Evolutionary conservation across 2,329 filamentous ascomycete species (phyloP), one percentile per base, ranked within the genome.

Genomic region (Blastomyces gilchristii): DNA sequence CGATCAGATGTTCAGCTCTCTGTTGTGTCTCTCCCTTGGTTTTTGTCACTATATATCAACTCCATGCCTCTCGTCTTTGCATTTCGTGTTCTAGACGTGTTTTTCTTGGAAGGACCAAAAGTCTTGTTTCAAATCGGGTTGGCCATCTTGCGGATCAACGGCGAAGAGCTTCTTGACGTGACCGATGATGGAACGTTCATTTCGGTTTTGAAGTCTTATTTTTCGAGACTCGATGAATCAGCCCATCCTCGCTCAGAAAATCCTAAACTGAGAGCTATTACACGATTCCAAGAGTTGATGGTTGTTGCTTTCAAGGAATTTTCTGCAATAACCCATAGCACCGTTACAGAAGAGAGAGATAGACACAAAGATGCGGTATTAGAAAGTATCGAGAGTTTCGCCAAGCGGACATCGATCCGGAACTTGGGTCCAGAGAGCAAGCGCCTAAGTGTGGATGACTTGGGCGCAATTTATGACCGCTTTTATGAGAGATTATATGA

Each of bases 251-350:
- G 89, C 71, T 97, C 91, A 0, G 92, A 97, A 73, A 99, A 97
- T 67, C 87, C 92, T 2, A 99, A 97, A 77, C 80, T 97, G 61
- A 85, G 93, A 61, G 91, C 92, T 0, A 94, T 99, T 62, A 99
- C 95, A 6, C 85, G 90, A 57, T 99, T 99, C 73, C 94, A 99
- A 71, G 94, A 97, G 75, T 84, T 99, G 63, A 97, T 99, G 92
- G 94, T 99, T 2, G 94, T 97, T 25, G 94, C 94, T 0, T 99
- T 99, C 78, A 97, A 97, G 69, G 94, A 99, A 72, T 99, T 99
- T 72, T 89, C 93, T 0, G 90, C 87, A 50, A 96, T 99, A 68
- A 99, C 94, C 0, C 93, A 99, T 72, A 88, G 86, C 71, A 96
- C 88, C 60, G 92, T 99, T 65, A 89, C 88, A 0, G 94, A 97